These are phyloP conservation scores for Myrica gale DNA, from an alignment of 306 rosid species.

Conservation along the genomic window DNA sequence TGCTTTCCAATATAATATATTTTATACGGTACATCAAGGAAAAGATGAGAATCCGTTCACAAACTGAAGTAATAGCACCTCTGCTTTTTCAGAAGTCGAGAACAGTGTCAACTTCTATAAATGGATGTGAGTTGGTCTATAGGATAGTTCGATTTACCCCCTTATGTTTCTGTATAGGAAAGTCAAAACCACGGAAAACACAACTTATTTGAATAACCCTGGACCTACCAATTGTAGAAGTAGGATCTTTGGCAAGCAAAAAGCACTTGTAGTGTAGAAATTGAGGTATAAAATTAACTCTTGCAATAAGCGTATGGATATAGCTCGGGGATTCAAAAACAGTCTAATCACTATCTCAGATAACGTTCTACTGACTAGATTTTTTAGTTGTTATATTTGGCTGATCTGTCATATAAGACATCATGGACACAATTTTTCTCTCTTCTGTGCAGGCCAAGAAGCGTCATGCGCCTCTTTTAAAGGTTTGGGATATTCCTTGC, in stretches of 20 bases:
- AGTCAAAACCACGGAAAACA: too few relatives aligned
- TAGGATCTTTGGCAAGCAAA: too few relatives aligned
- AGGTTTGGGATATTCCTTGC: slow-evolving; percentile 8
- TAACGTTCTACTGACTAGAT: neutral
- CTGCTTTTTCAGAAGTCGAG: neutral
- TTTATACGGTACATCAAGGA: neutral
- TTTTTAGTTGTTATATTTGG: neutral
- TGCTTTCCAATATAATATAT: neutral
- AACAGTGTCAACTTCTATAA: neutral
- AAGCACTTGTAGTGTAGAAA: too few relatives aligned
- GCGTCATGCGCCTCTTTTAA: slow-evolving; percentile 36
- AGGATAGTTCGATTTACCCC: neutral
- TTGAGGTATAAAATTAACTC: neutral
- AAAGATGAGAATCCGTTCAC: neutral
- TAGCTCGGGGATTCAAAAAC: too few relatives aligned
- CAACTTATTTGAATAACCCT: too few relatives aligned
- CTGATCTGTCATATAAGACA: neutral
- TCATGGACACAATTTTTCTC: neutral
- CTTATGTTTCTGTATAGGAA: neutral
- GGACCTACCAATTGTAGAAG: too few relatives aligned
- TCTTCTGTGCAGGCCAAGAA: slow-evolving; percentile 38
- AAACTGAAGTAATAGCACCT: neutral
- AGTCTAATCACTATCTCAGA: neutral
- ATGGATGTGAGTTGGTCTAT: neutral
- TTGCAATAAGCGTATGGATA: neutral